phyloP scores from a whole-genome alignment of 345 rosid genomes.

The Eucalyptus erythrocorys region DNA sequence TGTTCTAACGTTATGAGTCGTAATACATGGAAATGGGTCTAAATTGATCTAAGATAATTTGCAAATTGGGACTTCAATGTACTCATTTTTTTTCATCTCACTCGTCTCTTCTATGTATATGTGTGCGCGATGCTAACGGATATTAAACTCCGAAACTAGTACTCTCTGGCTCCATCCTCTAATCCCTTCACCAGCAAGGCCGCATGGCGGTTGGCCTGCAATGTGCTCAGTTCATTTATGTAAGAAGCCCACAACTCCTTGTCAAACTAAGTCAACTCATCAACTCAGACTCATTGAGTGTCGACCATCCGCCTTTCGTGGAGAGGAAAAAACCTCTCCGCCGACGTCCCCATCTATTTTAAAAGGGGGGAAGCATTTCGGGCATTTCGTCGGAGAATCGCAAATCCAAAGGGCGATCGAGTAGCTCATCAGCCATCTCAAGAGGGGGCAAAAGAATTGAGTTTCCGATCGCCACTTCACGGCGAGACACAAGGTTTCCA shows the following conservation, averaged over 20 bases:
- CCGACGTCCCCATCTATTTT: background rate
- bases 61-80: background rate
- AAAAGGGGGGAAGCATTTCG: background rate
- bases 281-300: background rate
- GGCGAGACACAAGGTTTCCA: fast-evolving
- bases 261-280: background rate
- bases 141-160: fast-evolving
- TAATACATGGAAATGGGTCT: fast-evolving
- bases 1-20: fast-evolving
- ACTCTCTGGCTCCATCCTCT: no score
- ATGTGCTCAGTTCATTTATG: background rate
- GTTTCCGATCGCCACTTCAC: background rate
- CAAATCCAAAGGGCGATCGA: background rate
- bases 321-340: background rate
- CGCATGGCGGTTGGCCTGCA: fast-evolving
- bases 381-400: background rate
- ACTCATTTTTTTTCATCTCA: background rate
- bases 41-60: fast-evolving
- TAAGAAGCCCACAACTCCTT: background rate
- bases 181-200: no score
- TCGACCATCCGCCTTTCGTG: background rate
- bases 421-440: background rate
- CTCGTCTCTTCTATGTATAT: no score
- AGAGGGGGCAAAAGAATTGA: background rate
- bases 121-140: no score